A percentile compares a stretch with the other conserved stretches of the same genome.
Conservation (phyloP, 257 asterid genomes). For the Penstemon barbatus region DNA sequence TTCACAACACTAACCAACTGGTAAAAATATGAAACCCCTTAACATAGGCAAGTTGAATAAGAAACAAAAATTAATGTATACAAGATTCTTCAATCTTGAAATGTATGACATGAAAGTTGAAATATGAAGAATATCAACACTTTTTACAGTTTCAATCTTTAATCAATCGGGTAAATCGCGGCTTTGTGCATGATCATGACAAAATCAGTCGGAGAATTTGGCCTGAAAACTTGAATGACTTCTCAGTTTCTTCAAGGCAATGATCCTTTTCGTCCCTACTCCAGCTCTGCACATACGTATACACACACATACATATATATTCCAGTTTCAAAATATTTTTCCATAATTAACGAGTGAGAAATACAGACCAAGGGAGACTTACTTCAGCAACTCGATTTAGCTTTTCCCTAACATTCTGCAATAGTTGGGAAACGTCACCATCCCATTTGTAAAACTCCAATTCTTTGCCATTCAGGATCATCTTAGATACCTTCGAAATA, state of each 20-base stretch:
- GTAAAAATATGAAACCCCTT: too few species aligned
- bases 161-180: background rate
- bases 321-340: background rate
- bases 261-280: constrained; percentile 85
- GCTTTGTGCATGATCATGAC: constrained; percentile 33
- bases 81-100: background rate
- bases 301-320: too few species aligned
- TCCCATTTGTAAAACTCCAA: constrained; percentile 96
- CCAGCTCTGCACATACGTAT: constrained; percentile 52
- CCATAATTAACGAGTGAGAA: too few species aligned
- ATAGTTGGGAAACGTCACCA: constrained; percentile 70
- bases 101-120: background rate
- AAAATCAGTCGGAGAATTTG: constrained; percentile 74
- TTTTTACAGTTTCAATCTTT: background rate
- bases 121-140: constrained; percentile 17
- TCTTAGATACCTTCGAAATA: constrained; percentile 65
- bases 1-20: too few species aligned
- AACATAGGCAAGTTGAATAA: too few species aligned
- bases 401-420: constrained; percentile 85
- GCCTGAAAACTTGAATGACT: constrained; percentile 90
- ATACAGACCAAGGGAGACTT: background rate
- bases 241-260: constrained; percentile 90
- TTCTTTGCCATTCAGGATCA: constrained; percentile 65
- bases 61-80: background rate
- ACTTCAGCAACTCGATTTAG: constrained; percentile 80